phyloP scores from a whole-genome alignment of 192 early-diverging fungal genomes.

The Coemansia sp. region DNA sequence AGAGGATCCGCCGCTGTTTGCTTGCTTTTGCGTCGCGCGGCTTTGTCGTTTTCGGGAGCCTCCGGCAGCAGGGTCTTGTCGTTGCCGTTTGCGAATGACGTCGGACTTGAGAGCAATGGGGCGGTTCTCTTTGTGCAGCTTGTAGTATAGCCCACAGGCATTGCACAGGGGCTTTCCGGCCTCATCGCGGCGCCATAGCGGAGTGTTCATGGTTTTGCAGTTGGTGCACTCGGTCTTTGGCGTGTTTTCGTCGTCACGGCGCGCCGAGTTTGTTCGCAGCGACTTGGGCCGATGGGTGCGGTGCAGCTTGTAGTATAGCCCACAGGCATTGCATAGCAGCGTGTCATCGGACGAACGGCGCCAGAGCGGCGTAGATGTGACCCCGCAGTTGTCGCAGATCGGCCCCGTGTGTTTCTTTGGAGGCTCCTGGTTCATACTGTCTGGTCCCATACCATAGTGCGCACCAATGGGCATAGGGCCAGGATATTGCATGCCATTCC shows the following conservation, averaged over 20 bases:
- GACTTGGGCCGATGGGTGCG: conserved; percentile 78
- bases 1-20: conserved; percentile 2
- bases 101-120: conserved; percentile 89
- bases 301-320: conserved; percentile 94
- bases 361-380: conserved; percentile 92
- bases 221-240: conserved; percentile 64
- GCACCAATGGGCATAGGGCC: conserved; percentile 30
- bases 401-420: conserved; percentile 44
- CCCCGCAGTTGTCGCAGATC: conserved; percentile 70
- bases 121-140: conserved; percentile 87
- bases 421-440: conserved; percentile 15
- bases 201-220: conserved; percentile 84
- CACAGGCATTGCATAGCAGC: conserved; percentile 95
- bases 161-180: conserved; percentile 93
- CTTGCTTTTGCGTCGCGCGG: conserved; percentile 15
- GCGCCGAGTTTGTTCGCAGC: conserved; percentile 75
- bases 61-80: conserved; percentile 44
- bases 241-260: conserved; percentile 50
- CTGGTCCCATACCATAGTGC: conserved; percentile 26
- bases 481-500: conserved; percentile 38
- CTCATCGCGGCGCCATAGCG: conserved; percentile 91
- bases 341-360: conserved; percentile 81
- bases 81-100: conserved; percentile 95
- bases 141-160: conserved; percentile 95
- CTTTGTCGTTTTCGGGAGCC: conserved; percentile 33